phyloP scores from a whole-genome alignment of 2,329 filamentous ascomycete species.

The Fusarium sarcochroum region DNA sequence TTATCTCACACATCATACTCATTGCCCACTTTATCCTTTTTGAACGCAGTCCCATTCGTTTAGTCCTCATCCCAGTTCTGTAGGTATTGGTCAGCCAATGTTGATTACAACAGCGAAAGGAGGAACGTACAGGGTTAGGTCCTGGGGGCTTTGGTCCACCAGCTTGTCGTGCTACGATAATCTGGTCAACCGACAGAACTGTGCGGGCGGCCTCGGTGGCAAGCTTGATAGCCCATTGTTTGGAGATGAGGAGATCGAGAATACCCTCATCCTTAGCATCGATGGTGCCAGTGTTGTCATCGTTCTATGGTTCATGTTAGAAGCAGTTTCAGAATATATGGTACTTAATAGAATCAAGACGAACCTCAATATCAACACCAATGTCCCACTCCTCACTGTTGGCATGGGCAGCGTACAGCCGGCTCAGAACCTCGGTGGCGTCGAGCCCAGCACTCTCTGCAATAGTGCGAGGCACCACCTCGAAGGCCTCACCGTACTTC shows the following conservation, averaged over 20 bases:
- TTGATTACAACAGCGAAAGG: background rate
- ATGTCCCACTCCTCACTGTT: constrained; percentile 88
- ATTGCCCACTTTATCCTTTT: constrained; percentile 41
- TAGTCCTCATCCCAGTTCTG: constrained; percentile 76
- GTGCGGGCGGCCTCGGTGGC: constrained; percentile 96
- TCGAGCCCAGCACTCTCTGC: constrained; percentile 96
- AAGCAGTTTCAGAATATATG: background rate
- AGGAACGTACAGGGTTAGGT: constrained; percentile 79
- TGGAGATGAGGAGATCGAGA: constrained; percentile 90
- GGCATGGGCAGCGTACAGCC: constrained; percentile 93
- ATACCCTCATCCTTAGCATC: constrained; percentile 92
- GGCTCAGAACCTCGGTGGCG: constrained; percentile 94
- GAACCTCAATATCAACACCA: constrained; percentile 92
- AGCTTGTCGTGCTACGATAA: constrained; percentile 97
- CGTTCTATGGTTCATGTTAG: constrained; percentile 66
- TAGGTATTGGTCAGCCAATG: constrained; percentile 47
- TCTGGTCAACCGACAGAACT: constrained; percentile 96
- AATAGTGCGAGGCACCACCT: constrained; percentile 93
- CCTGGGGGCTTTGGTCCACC: constrained; percentile 97
- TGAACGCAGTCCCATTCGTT: constrained; percentile 51
- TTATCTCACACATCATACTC: constrained; percentile 33
- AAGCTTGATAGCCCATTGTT: constrained; percentile 97
- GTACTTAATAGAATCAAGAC: constrained; percentile 29
- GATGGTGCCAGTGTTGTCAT: constrained; percentile 82
- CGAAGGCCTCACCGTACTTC: constrained; percentile 97